Evolutionary conservation across 257 asterid species (phyloP).

Genomic region (Osmanthus fragrans): DNA sequence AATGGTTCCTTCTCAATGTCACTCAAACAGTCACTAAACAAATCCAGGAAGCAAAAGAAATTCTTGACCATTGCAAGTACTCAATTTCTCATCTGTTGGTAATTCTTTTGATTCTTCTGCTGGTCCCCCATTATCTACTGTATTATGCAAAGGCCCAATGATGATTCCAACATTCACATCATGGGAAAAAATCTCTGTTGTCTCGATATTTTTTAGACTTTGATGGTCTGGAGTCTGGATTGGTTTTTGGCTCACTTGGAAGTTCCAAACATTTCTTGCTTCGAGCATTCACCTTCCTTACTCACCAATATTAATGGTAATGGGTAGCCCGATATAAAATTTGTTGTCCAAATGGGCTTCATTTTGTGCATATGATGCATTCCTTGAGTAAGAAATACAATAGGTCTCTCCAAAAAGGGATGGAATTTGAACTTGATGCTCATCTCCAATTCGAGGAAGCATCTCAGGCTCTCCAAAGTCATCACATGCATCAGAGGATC

Average conservation of each 20-base stretch:
- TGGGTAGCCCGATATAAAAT: constrained; percentile 37
- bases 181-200: constrained; percentile 16
- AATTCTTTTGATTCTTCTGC: constrained; percentile 19
- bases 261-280: constrained; percentile 13
- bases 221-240: constrained; percentile 13
- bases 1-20: constrained; percentile 54
- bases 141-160: constrained; percentile 7
- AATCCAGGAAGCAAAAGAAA: constrained; percentile 49
- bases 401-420: constrained; percentile 22
- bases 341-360: constrained; percentile 16
- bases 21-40: constrained; percentile 42
- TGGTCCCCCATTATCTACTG: constrained; percentile 21
- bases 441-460: constrained; percentile 60
- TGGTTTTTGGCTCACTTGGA: constrained; percentile 15
- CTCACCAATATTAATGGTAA: constrained; percentile 41
- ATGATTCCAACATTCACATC: constrained; percentile 17
- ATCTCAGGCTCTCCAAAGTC: constrained; percentile 44
- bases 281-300: constrained; percentile 18
- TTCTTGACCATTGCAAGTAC: constrained; percentile 21
- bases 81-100: constrained; percentile 21
- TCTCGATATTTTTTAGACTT: constrained; percentile 9
- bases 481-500: constrained; percentile 27
- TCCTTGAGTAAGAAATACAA: constrained; percentile 13
- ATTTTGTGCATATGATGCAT: constrained; percentile 13
- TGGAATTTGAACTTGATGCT: constrained; percentile 64